A percentile compares a stretch with the other conserved stretches of the same genome.
These are phyloP conservation scores for Kodamaea plutei DNA, from an alignment of 1,139 yeast species.

Conservation along the genomic window DNA sequence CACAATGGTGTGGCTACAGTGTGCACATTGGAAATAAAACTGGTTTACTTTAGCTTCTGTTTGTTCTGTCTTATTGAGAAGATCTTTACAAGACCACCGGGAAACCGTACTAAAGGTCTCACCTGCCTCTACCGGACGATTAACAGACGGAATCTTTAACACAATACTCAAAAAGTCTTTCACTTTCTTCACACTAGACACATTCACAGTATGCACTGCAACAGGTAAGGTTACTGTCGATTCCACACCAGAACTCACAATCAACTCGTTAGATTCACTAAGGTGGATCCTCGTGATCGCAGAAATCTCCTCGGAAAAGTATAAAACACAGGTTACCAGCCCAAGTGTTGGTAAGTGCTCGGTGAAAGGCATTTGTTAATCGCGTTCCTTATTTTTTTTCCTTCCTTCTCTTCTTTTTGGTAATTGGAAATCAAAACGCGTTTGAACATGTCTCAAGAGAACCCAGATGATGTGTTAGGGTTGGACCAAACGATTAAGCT, in stretches of 20 bases:
- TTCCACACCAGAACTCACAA: constrained; percentile 7
- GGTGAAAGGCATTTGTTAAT: constrained; percentile 30
- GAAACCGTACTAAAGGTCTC: constrained; percentile 6
- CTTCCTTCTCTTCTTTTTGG: too few relatives aligned
- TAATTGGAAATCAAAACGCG: too few relatives aligned
- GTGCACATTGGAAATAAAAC: constrained; percentile 32
- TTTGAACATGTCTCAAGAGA: too few relatives aligned
- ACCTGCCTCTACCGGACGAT: constrained; percentile 6
- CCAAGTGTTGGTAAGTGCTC: constrained; percentile 40
- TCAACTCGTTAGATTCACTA: constrained; percentile 4
- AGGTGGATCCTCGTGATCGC: constrained; percentile 11
- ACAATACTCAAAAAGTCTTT: constrained; percentile 6
- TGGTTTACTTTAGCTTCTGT: constrained; percentile 17
- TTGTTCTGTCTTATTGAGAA: constrained; percentile 29
- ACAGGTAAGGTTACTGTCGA: constrained; percentile 4
- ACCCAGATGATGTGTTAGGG: constrained; percentile 34
- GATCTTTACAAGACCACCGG: constrained; percentile 41
- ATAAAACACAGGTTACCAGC: constrained; percentile 27
- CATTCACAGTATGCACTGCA: constrained; percentile 3
- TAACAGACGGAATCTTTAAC: constrained; percentile 16
- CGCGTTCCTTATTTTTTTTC: too few relatives aligned
- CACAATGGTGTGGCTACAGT: constrained; percentile 26
- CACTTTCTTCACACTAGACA: constrained; percentile 13
- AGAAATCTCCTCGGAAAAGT: constrained; percentile 14
- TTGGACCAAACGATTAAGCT: constrained; percentile 39